Evolutionary conservation across 73 alveolate genomes (phyloP).

Genomic region (Paramecium pentaurelia): DNA sequence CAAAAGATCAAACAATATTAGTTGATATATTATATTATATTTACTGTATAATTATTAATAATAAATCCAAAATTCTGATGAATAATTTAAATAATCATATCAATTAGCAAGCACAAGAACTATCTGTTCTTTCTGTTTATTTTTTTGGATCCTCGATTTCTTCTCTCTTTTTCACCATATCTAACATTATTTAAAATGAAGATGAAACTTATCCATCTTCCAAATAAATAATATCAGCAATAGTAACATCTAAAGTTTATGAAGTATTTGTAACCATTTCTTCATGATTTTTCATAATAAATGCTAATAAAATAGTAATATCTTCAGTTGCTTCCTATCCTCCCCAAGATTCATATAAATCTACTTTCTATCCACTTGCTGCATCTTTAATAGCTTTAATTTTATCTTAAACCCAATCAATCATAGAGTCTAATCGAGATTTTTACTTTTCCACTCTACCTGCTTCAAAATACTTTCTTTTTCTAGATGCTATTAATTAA

Average conservation of each 20-base stretch:
- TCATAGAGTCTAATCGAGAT: not conserved
- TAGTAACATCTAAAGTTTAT: not conserved
- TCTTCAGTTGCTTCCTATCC: conserved; percentile 11
- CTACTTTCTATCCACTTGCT: conserved; percentile 26
- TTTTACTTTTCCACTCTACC: not conserved
- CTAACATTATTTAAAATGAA: not conserved
- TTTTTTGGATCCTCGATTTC: not conserved
- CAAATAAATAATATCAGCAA: conserved; percentile 27
- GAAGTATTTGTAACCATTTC: not conserved
- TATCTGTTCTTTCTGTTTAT: conserved; percentile 1
- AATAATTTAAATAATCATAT: not conserved
- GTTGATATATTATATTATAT: not conserved
- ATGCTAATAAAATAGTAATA: not conserved
- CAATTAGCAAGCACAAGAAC: conserved; percentile 1
- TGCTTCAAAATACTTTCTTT: not conserved
- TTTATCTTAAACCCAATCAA: not conserved
- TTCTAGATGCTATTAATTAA: not conserved
- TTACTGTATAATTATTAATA: not conserved
- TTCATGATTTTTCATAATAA: not conserved
- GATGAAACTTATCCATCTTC: not conserved
- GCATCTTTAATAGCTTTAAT: not conserved
- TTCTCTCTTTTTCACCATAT: not conserved
- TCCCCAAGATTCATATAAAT: conserved; percentile 4
- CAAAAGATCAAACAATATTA: not conserved
- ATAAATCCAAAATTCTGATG: not conserved